Percentiles rank a stretch among this genome's conserved stretches.
Evolutionary conservation across 1,139 yeast species (phyloP).

Genomic region (Geotrichum australiense): DNA sequence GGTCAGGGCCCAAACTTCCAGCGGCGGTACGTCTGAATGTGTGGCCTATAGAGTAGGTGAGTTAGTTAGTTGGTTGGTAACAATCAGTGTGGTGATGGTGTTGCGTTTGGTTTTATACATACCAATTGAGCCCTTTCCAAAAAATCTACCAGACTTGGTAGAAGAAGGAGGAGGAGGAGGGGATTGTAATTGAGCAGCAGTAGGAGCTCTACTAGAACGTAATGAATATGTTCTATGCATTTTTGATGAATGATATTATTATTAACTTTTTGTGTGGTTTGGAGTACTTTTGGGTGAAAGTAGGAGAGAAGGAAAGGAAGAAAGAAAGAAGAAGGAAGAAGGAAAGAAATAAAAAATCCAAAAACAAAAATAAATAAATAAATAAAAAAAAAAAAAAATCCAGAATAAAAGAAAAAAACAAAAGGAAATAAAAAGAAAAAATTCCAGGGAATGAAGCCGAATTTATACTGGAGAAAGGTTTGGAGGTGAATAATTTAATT

Average conservation of each 20-base stretch:
- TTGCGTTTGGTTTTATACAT: constrained; percentile 11
- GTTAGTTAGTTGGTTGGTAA: not conserved
- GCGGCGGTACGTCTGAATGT: constrained; percentile 82
- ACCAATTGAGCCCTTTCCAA: constrained; percentile 84
- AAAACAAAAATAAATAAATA: no score
- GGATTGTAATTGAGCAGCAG: constrained; percentile 89
- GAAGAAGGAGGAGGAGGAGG: constrained; percentile 94
- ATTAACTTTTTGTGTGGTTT: no score
- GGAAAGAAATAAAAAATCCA: not conserved
- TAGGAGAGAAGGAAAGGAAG: not conserved
- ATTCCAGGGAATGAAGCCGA: no score
- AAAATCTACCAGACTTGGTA: constrained; percentile 77
- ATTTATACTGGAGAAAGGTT: no score
- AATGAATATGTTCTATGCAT: constrained; percentile 99
- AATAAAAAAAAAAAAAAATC: no score
- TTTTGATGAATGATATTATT: constrained; percentile 25
- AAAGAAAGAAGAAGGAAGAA: not conserved
- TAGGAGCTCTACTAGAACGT: constrained; percentile 92
- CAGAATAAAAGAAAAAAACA: no score
- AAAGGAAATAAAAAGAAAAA: no score
- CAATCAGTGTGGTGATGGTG: no score
- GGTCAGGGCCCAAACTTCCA: constrained; percentile 91
- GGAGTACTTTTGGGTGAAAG: not conserved
- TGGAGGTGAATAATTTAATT: no score
- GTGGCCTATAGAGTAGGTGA: constrained; percentile 32